A percentile compares a stretch with the other conserved stretches of the same genome.
Evolutionary conservation across 2,329 filamentous ascomycete genomes (phyloP).

Genomic region (Lecanosticta acicola): DNA sequence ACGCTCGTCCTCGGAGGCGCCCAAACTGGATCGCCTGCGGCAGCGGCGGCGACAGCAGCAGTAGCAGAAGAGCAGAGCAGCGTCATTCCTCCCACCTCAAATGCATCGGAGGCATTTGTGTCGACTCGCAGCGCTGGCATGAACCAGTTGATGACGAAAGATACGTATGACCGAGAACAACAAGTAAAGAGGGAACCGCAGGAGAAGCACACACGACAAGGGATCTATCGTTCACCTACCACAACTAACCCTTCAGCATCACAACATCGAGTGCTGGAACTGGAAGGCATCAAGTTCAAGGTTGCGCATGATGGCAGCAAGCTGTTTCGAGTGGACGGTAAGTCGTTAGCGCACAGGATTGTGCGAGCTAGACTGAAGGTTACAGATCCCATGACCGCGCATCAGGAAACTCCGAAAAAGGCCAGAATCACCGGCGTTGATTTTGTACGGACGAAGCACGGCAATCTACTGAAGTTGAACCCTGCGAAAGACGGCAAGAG

Average conservation of each 20-base stretch:
- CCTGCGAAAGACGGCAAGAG: slow-evolving; percentile 12
- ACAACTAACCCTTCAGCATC: too few species aligned
- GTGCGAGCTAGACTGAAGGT: slow-evolving; percentile 11
- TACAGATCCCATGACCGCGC: slow-evolving; percentile 20
- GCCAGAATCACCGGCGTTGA: slow-evolving; percentile 68
- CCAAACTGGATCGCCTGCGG: slow-evolving; percentile 2
- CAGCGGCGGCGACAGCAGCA: slow-evolving; percentile 7
- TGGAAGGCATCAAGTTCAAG: slow-evolving; percentile 68
- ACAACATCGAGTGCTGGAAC: slow-evolving; percentile 45
- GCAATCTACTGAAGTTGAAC: slow-evolving; percentile 66
- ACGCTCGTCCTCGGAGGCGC: slow-evolving; percentile 50
- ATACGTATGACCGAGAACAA: slow-evolving; percentile 68
- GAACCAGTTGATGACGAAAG: slow-evolving; percentile 75
- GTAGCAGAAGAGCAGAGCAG: slow-evolving; percentile 16
- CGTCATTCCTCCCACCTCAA: slow-evolving; percentile 26
- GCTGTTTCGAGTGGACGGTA: slow-evolving; percentile 67
- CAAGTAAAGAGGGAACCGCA: slow-evolving; percentile 65
- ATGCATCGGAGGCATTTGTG: slow-evolving; percentile 53
- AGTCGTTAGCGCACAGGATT: slow-evolving; percentile 28
- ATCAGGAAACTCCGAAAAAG: slow-evolving; percentile 63
- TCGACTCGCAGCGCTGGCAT: slow-evolving; percentile 65
- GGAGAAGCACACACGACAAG: slow-evolving; percentile 48
- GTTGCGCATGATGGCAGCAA: slow-evolving; percentile 77
- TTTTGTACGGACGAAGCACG: slow-evolving; percentile 80
- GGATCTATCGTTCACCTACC: too few species aligned